Conservation (phyloP, 2,329 filamentous ascomycete species). For the Zasmidium cellare region DNA sequence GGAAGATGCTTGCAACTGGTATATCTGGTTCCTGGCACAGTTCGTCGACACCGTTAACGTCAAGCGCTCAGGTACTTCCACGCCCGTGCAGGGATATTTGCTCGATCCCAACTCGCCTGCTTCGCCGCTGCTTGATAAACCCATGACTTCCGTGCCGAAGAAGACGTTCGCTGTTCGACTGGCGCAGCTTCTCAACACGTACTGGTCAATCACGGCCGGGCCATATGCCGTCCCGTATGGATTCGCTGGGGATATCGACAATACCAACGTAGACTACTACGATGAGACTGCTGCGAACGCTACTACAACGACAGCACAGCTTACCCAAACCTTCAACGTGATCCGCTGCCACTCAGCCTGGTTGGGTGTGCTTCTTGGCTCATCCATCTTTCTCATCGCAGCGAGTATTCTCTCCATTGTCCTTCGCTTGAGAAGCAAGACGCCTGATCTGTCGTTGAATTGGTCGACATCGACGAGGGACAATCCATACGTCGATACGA, state of each 20-base stretch:
- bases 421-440: background rate
- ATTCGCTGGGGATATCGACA: background rate
- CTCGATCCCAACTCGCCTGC: conserved; percentile 5
- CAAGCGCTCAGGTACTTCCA: background rate
- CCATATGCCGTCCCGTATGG: background rate
- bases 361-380: conserved; percentile 1
- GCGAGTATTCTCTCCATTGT: conserved; percentile 1
- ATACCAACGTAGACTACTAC: background rate
- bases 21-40: background rate
- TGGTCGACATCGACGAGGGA: conserved; percentile 7
- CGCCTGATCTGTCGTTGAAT: conserved; percentile 4
- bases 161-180: background rate
- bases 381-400: background rate
- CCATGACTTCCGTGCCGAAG: background rate
- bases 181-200: background rate
- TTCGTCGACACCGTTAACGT: background rate
- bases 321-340: background rate
- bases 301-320: background rate
- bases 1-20: background rate
- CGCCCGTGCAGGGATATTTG: conserved; percentile 5
- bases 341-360: background rate
- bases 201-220: background rate
- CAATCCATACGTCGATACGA: background rate
- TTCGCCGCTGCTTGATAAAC: background rate
- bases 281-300: background rate